phyloP scores from a whole-genome alignment of 495 filamentous ascomycete species.

The Lasiosphaeria hispida region DNA sequence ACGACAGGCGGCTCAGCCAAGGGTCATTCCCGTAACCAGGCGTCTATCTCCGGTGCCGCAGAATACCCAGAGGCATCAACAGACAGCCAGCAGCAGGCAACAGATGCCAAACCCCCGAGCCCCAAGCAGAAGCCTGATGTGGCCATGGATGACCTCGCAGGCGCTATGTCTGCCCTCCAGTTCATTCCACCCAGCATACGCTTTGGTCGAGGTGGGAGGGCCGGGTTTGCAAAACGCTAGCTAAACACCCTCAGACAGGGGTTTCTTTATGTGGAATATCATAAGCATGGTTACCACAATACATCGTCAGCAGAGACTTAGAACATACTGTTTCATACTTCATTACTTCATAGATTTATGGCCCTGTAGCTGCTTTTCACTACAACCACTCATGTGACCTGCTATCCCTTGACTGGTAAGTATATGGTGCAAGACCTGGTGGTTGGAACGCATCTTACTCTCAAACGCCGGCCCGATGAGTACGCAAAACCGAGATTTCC shows the following conservation, averaged over 20 bases:
- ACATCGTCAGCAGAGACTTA: neutral
- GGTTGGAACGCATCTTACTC: neutral
- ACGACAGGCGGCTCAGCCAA: conserved; percentile 21
- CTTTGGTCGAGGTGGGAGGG: conserved; percentile 61
- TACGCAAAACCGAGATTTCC: neutral
- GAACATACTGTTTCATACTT: conserved; percentile 1
- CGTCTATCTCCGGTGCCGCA: neutral
- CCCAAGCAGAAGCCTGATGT: conserved; percentile 42
- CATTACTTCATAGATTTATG: conserved; percentile 8
- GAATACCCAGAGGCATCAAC: neutral
- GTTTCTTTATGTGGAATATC: neutral
- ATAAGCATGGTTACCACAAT: neutral
- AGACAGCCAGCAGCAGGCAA: conserved; percentile 10
- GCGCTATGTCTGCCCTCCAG: conserved; percentile 77
- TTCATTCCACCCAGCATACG: conserved; percentile 78
- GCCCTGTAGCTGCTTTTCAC: neutral
- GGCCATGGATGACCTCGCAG: conserved; percentile 69
- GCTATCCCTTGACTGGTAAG: neutral
- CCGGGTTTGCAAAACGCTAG: conserved; percentile 44
- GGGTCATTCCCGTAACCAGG: neutral
- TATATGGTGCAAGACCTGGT: neutral
- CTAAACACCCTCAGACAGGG: too few relatives aligned
- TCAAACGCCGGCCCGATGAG: neutral
- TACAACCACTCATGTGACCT: neutral
- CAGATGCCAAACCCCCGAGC: neutral